Conservation (phyloP, 139 green algal genomes). For the Zygnema cylindricum region DNA sequence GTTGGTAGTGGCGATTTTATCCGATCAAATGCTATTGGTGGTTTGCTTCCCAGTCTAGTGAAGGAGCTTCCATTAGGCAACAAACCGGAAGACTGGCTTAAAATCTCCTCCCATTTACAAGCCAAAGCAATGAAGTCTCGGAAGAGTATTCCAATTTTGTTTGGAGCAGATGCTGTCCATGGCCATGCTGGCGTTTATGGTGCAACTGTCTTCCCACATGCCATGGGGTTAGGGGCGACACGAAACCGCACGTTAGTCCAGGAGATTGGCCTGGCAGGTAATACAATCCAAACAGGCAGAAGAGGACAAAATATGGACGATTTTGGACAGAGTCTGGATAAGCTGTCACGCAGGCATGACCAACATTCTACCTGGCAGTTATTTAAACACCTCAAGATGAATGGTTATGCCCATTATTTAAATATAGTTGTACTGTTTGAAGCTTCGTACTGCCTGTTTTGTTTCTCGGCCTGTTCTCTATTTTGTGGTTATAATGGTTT, state of each 20-base stretch:
- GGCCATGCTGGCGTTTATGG: slow-evolving; percentile 20
- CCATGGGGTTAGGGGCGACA: slow-evolving; percentile 22
- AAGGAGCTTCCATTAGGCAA: neutral
- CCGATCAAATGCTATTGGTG: neutral
- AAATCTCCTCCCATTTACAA: neutral
- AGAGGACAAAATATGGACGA: too few relatives aligned
- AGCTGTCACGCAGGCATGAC: too few relatives aligned
- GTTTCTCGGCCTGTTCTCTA: too few relatives aligned
- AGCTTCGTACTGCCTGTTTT: too few relatives aligned
- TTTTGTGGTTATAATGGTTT: too few relatives aligned
- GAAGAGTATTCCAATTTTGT: slow-evolving; percentile 9
- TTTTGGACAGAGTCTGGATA: too few relatives aligned
- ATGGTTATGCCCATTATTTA: too few relatives aligned
- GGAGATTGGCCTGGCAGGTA: neutral
- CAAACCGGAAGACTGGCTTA: neutral
- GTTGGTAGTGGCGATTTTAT: neutral
- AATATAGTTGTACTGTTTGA: too few relatives aligned
- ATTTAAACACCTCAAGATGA: too few relatives aligned
- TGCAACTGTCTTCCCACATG: slow-evolving; percentile 36
- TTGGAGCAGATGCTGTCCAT: slow-evolving; percentile 17
- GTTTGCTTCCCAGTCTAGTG: neutral
- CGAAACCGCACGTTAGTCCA: neutral
- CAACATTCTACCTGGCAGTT: too few relatives aligned
- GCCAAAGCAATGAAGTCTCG: neutral
- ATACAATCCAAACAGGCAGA: too few relatives aligned